Conservation (phyloP, 2,329 filamentous ascomycete genomes). For the Clonostachys rosea region DNA sequence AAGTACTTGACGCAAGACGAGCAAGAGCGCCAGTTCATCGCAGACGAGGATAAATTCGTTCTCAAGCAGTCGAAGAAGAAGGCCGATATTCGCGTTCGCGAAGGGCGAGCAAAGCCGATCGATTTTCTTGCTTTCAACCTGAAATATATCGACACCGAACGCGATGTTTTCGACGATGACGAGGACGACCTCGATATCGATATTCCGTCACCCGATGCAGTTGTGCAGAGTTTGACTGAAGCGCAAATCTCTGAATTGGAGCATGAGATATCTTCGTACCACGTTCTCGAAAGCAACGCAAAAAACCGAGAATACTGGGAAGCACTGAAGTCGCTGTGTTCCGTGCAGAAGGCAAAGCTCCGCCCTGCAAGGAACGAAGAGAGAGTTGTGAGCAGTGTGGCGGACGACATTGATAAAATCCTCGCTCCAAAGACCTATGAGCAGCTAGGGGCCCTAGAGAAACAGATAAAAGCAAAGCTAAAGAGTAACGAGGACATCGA, state of each 20-base stretch:
- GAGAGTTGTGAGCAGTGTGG: slow-evolving; percentile 76
- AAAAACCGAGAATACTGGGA: slow-evolving; percentile 89
- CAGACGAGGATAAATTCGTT: slow-evolving; percentile 93
- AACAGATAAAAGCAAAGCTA: slow-evolving; percentile 81
- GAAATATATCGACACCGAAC: slow-evolving; percentile 79
- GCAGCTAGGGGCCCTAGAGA: slow-evolving; percentile 82
- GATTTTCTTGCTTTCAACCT: slow-evolving; percentile 92
- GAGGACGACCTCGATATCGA: slow-evolving; percentile 69
- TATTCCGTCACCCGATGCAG: slow-evolving; percentile 73
- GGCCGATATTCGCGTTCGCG: slow-evolving; percentile 88
- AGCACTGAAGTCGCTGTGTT: slow-evolving; percentile 80
- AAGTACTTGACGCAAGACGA: slow-evolving; percentile 67
- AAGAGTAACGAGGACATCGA: slow-evolving; percentile 88
- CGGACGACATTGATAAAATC: slow-evolving; percentile 82
- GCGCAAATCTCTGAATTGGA: slow-evolving; percentile 71
- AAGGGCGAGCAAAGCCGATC: slow-evolving; percentile 85
- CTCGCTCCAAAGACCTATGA: slow-evolving; percentile 80
- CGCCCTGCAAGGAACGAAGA: slow-evolving; percentile 59
- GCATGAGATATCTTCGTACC: slow-evolving; percentile 75
- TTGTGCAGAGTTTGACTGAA: slow-evolving; percentile 69
- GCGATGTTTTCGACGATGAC: slow-evolving; percentile 81
- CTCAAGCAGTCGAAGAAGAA: slow-evolving; percentile 97
- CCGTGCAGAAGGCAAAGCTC: slow-evolving; percentile 65
- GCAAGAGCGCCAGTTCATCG: slow-evolving; percentile 78
- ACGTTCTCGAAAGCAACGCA: slow-evolving; percentile 72